phyloP scores from a whole-genome alignment of 129 eudicot species.

The Lonicera japonica region DNA sequence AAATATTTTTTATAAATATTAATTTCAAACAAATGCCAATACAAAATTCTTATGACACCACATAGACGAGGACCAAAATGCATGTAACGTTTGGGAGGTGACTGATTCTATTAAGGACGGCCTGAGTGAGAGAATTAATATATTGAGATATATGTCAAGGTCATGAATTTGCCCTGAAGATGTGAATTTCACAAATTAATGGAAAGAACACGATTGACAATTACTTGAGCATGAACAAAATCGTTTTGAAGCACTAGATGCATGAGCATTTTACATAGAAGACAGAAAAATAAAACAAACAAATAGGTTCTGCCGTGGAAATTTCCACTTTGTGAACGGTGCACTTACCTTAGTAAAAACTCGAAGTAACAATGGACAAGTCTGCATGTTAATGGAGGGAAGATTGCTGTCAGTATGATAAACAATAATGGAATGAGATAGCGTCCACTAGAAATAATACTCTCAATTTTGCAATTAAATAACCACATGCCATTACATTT shows the following conservation, averaged over 20 bases:
- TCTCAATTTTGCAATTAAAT: background rate
- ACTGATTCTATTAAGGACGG: too few relatives aligned
- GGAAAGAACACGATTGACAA: too few relatives aligned
- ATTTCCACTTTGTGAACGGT: background rate
- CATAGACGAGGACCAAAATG: too few relatives aligned
- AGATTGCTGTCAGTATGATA: constrained; percentile 10
- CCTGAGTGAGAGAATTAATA: too few relatives aligned
- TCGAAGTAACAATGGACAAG: constrained; percentile 88
- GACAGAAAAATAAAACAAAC: background rate
- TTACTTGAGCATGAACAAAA: background rate
- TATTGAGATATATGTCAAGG: too few relatives aligned
- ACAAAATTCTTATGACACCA: too few relatives aligned
- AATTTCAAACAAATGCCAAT: too few relatives aligned
- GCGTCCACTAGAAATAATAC: background rate
- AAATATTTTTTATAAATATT: too few relatives aligned
- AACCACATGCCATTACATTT: background rate
- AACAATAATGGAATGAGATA: constrained; percentile 5
- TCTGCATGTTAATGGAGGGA: constrained; percentile 45
- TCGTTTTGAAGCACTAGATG: background rate
- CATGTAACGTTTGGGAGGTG: too few relatives aligned
- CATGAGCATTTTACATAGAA: background rate
- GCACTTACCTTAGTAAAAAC: constrained; percentile 80
- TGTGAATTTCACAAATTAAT: too few relatives aligned
- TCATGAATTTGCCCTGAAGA: too few relatives aligned
- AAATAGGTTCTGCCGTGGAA: background rate